Percentiles rank a stretch among this genome's conserved stretches.
Evolutionary conservation across 345 rosid species (phyloP).

Genomic region (Eutrema yunnanense): DNA sequence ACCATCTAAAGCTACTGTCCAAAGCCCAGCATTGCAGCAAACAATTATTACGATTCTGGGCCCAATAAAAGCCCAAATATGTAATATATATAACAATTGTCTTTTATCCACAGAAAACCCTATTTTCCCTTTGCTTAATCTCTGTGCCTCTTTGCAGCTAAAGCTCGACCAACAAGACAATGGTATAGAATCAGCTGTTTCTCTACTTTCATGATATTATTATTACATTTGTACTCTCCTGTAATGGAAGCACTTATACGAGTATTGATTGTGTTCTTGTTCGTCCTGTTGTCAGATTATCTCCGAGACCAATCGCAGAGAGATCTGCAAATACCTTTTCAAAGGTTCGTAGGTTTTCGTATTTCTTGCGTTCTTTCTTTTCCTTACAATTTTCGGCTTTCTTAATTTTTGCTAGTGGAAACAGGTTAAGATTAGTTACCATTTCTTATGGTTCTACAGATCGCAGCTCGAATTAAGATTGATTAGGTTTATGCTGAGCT

Average conservation of each 20-base stretch:
- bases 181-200: slow-evolving; percentile 16
- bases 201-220: background rate
- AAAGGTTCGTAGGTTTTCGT: slow-evolving; percentile 31
- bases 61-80: slow-evolving; percentile 10
- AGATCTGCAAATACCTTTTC: slow-evolving; percentile 55
- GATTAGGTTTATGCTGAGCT: background rate
- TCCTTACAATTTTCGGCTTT: background rate
- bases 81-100: background rate
- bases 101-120: background rate
- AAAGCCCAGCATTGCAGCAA: background rate
- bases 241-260: background rate
- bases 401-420: background rate
- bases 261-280: background rate
- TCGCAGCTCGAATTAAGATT: background rate
- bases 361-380: background rate
- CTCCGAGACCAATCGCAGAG: slow-evolving; percentile 35
- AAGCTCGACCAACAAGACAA: slow-evolving; percentile 13
- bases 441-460: background rate
- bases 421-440: background rate
- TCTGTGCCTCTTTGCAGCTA: background rate
- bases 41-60: background rate
- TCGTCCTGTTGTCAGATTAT: slow-evolving; percentile 18
- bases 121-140: background rate
- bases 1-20: background rate
- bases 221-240: too few species aligned